These are phyloP conservation scores for Boletus vinaceobasis DNA, from an alignment of 768 basidiomycete genomes.

Conservation along the genomic window DNA sequence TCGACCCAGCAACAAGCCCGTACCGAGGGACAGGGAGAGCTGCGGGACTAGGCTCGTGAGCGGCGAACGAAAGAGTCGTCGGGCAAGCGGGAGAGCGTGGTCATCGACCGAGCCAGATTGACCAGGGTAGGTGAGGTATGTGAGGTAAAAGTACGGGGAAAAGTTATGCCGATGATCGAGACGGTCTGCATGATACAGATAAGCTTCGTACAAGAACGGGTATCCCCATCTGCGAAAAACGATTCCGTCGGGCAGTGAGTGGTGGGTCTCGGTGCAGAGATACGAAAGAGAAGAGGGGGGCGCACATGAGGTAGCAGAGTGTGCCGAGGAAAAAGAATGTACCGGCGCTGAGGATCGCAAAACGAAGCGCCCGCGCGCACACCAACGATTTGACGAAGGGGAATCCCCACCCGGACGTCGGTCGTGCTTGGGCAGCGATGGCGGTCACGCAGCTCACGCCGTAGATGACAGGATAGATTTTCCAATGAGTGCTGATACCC, in stretches of 20 bases:
- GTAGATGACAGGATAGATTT: slow-evolving; percentile 95
- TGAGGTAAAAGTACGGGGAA: slow-evolving; percentile 94
- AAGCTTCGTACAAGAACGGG: slow-evolving; percentile 88
- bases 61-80: slow-evolving; percentile 59
- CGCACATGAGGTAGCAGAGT: slow-evolving; percentile 74
- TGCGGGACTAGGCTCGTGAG: slow-evolving; percentile 84
- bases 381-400: slow-evolving; percentile 39
- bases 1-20: slow-evolving; percentile 70
- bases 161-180: slow-evolving; percentile 98
- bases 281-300: slow-evolving; percentile 18
- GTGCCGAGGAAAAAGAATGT: slow-evolving; percentile 64
- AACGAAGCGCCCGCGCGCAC: slow-evolving; percentile 54
- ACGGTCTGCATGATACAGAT: slow-evolving; percentile 86
- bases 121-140: slow-evolving; percentile 79
- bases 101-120: slow-evolving; percentile 15
- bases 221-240: slow-evolving; percentile 76
- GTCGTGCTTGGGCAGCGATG: slow-evolving; percentile 23
- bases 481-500: slow-evolving; percentile 90
- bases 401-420: slow-evolving; percentile 16
- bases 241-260: neutral
- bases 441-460: slow-evolving; percentile 62
- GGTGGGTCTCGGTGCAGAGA: neutral
- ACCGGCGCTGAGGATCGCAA: slow-evolving; percentile 62
- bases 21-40: slow-evolving; percentile 62
- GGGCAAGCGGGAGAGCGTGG: slow-evolving; percentile 33